Evolutionary conservation across 345 rosid species (phyloP).

Genomic region (Odontarrhena argentea): DNA sequence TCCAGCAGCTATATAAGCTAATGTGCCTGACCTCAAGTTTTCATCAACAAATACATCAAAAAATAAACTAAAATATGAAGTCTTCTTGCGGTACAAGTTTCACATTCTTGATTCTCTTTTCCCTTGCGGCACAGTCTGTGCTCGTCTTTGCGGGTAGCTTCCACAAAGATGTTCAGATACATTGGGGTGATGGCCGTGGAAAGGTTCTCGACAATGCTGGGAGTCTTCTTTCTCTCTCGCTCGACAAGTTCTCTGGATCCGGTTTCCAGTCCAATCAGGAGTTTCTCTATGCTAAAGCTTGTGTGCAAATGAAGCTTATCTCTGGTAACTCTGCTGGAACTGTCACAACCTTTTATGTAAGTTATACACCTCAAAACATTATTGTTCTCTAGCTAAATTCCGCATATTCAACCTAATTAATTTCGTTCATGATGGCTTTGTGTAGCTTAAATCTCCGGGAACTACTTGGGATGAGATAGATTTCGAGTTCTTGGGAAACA

Average conservation of each 20-base stretch:
- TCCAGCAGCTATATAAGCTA: too few relatives aligned
- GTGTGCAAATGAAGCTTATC: slow-evolving; percentile 62
- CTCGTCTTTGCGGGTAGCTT: slow-evolving; percentile 47
- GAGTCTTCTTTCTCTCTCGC: slow-evolving; percentile 58
- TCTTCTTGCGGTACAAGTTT: slow-evolving; percentile 26
- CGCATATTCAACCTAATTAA: not conserved
- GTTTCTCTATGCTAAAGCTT: slow-evolving; percentile 53
- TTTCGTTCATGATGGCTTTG: slow-evolving; percentile 18
- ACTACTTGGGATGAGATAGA: slow-evolving; percentile 43
- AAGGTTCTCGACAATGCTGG: slow-evolving; percentile 54
- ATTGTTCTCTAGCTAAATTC: not conserved
- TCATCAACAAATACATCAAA: slow-evolving; percentile 39
- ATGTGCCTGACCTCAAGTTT: not conserved
- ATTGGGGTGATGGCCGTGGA: slow-evolving; percentile 71
- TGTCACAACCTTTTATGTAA: slow-evolving; percentile 57
- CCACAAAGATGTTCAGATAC: slow-evolving; percentile 47
- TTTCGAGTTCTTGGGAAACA: slow-evolving; percentile 49
- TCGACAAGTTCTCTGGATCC: slow-evolving; percentile 61
- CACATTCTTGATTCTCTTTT: slow-evolving; percentile 26
- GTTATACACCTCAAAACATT: slow-evolving; percentile 12
- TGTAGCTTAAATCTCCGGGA: slow-evolving; percentile 42
- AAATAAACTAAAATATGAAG: slow-evolving; percentile 23
- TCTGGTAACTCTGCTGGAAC: slow-evolving; percentile 66
- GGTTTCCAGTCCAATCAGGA: slow-evolving; percentile 61
- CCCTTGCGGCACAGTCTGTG: slow-evolving; percentile 15